Evolutionary conservation across 2,329 filamentous ascomycete genomes (phyloP).

Genomic region (Helotiales sp.): DNA sequence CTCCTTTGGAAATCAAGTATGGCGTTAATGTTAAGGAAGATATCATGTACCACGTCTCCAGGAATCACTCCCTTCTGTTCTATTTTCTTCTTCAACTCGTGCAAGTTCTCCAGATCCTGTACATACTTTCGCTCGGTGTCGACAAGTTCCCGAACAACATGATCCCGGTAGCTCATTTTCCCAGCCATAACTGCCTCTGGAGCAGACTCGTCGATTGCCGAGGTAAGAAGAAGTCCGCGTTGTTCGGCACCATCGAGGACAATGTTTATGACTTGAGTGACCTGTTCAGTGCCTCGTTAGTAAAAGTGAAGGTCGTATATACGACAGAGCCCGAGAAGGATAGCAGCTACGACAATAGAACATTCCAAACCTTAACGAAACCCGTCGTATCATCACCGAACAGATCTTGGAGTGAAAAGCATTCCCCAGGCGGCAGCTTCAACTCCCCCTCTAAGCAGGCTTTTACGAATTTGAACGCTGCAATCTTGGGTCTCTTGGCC

Average conservation of each 20-base stretch:
- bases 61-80: conserved; percentile 86
- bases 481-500: conserved; percentile 78
- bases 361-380: conserved; percentile 76
- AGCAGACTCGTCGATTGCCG: conserved; percentile 51
- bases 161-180: conserved; percentile 73
- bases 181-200: conserved; percentile 49
- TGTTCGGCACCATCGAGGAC: conserved; percentile 85
- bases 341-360: not conserved
- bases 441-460: conserved; percentile 78
- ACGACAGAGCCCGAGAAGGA: not conserved
- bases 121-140: conserved; percentile 98
- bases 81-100: conserved; percentile 85
- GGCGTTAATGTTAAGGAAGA: conserved; percentile 94
- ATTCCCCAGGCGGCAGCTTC: conserved; percentile 75
- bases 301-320: not conserved
- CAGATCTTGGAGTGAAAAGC: conserved; percentile 88
- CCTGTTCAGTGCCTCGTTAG: conserved; percentile 46
- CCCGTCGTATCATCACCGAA: conserved; percentile 94
- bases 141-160: conserved; percentile 88
- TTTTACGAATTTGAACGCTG: conserved; percentile 89
- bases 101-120: conserved; percentile 91
- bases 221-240: conserved; percentile 69
- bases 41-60: conserved; percentile 88
- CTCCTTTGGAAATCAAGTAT: conserved; percentile 94
- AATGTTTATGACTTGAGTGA: conserved; percentile 87